Evolutionary conservation across 345 rosid genomes (phyloP), one percentile per base, ranked within the genome.

Genomic region (Populus euphratica): DNA sequence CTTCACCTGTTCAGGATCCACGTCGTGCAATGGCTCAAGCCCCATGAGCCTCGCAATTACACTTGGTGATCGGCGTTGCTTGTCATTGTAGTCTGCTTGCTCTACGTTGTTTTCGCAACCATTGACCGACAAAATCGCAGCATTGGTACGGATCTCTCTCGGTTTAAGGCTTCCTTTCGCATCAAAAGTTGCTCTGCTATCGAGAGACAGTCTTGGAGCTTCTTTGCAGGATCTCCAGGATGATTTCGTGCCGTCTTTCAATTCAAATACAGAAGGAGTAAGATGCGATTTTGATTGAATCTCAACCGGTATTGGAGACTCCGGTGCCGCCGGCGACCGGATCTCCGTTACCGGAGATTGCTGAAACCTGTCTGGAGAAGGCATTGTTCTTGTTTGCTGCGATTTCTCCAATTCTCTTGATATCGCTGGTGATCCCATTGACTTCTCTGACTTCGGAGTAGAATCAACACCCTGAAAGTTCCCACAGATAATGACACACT

Each of bases 41-140:
- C 99, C 99, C 99, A 96, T 96, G 73, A 96, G 90, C 69, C 94
- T 86, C 1, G 96, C 99, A 70, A 96, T 88, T 14, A 96, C 98
- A 77, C 99, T 89, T 6, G 99, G 93, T 18, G 98, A 91, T 33
- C 93, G 90, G 9, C 86, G 83, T 79, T 83, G 88, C 68, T 75
- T 83, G 25, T 88, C 90, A 54, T 21, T 43, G 44, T 78, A 86
- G 27, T 78, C 87, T 12, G 71, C 72, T 4, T 73, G 82, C 31
- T 78, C 86, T 49, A 69, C 81, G 17, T 65, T 68, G 67, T 18
- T 76, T 21, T 83, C 79, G 69, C 78, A 80, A 20, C 81, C 78
- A 73, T 72, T 83, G 25, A 69, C 73, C 2, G 89, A 83, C 27
- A 82, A 73, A 69, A 84, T 78, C 52, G 86, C 71, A 0, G 90